These are phyloP conservation scores for Solanum virginianum DNA, from an alignment of 257 asterid species.

Conservation along the genomic window DNA sequence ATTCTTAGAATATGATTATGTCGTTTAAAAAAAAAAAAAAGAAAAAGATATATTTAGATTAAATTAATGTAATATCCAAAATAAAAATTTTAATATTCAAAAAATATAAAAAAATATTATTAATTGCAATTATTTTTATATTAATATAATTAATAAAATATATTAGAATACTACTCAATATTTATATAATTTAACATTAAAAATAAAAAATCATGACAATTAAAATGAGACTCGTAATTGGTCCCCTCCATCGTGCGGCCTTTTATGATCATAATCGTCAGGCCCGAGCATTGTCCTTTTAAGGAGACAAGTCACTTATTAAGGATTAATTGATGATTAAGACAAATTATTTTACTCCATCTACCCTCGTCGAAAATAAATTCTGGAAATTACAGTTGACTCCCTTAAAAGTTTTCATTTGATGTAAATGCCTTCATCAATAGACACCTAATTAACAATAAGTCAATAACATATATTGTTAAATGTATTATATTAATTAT, in stretches of 20 bases:
- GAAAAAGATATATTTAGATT: neutral
- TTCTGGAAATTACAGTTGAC: neutral
- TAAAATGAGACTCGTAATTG: neutral
- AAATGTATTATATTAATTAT: neutral
- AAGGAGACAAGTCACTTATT: neutral
- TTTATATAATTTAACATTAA: too few species aligned
- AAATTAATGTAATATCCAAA: too few species aligned
- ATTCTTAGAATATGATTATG: neutral
- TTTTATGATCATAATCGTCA: neutral
- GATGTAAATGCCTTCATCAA: neutral
- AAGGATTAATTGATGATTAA: neutral
- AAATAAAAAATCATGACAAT: too few species aligned
- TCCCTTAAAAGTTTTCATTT: neutral
- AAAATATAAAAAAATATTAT: too few species aligned
- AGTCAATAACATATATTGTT: neutral
- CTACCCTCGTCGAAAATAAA: neutral
- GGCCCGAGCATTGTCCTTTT: neutral
- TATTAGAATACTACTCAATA: too few species aligned
- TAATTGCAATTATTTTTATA: too few species aligned
- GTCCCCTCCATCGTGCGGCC: neutral
- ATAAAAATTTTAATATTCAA: too few species aligned
- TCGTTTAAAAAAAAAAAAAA: neutral
- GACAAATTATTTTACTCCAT: neutral
- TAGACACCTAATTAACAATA: neutral
- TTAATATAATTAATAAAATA: too few species aligned